Base-by-base conservation (phyloP, 148 eudicot genomes). In the Camellia granthamiana region DNA sequence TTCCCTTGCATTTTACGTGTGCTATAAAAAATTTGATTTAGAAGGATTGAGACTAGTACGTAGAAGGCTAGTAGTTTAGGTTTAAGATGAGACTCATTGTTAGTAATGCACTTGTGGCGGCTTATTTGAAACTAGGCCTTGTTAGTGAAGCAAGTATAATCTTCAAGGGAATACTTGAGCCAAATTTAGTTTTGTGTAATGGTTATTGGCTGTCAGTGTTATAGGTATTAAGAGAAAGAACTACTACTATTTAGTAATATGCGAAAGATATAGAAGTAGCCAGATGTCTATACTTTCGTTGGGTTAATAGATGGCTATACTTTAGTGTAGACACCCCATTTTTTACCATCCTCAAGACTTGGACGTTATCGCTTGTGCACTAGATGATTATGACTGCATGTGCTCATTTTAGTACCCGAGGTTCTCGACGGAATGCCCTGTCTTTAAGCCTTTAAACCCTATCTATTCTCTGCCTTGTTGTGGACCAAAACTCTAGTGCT, bases 1-100 rank as follows among this genome's bases (percentile, higher is more conserved):
- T 91, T 89, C 44, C 95, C 98, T 0, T 95, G 97, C 74, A 49
- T 95, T 78, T 43, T 93, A 55, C 90, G 96, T 0, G 91, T 93
- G 92, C 46, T 77, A 67, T 30, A 93, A 93, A 15, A 85, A 83
- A 21, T 59, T 55, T 63, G 88, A 90, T 78, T 42, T 84, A 1
- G 78, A 67, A 56, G 87, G 84, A 0, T 64, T 90, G 82, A 87
- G 85, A n/a, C 8, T 83, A 80, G 81, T 85, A 30, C 97, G 91
- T 80, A 88, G 92, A 64, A 83, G 85, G 76, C 62, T 88, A 19
- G 23, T 91, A 23, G 88, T 80, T 43, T 88, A 42, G 94, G 97
- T 41, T 87, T 89, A 19, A 89, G 83, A n/a, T 79, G 59, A 81
- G 91, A 94, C 62, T 79, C 3, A 80, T 92, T 72, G 91, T 91